phyloP scores from a whole-genome alignment of 768 basidiomycete species.

The Leucosporidium creatinivorum region DNA sequence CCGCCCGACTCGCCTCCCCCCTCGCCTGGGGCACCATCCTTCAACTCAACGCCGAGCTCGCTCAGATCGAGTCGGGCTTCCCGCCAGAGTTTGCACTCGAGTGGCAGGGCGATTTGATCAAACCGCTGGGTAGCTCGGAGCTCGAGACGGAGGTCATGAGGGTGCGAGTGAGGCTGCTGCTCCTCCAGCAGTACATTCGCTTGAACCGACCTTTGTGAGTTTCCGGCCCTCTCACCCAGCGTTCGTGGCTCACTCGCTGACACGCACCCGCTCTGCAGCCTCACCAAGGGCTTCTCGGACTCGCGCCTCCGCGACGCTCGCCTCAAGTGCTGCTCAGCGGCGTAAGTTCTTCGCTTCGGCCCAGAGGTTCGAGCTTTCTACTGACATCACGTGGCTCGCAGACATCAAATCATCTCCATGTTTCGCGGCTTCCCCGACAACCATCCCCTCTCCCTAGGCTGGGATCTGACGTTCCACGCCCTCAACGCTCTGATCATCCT shows the following conservation, averaged over 20 bases:
- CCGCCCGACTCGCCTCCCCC: constrained; percentile 1
- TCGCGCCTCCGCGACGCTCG: constrained; percentile 3
- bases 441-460: neutral
- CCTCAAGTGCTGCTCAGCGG: constrained; percentile 4
- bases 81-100: constrained; percentile 1
- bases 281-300: constrained; percentile 25
- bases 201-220: constrained; percentile 31
- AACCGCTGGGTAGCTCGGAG: neutral
- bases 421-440: constrained; percentile 4
- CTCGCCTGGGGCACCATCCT: neutral
- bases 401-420: constrained; percentile 4
- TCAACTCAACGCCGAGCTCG: constrained; percentile 22
- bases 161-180: constrained; percentile 9
- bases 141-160: constrained; percentile 16
- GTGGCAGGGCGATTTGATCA: neutral
- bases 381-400: neutral
- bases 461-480: constrained; percentile 11
- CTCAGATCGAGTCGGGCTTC: constrained; percentile 1
- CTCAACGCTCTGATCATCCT: constrained; percentile 22
- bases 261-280: no score
- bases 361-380: neutral
- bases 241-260: no score
- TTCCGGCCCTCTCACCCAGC: no score
- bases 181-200: constrained; percentile 15
- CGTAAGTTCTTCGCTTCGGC: constrained; percentile 6